A percentile compares a stretch with the other conserved stretches of the same genome.
Evolutionary conservation across 257 asterid species (phyloP).

Genomic region (Euphrasia confusa): DNA sequence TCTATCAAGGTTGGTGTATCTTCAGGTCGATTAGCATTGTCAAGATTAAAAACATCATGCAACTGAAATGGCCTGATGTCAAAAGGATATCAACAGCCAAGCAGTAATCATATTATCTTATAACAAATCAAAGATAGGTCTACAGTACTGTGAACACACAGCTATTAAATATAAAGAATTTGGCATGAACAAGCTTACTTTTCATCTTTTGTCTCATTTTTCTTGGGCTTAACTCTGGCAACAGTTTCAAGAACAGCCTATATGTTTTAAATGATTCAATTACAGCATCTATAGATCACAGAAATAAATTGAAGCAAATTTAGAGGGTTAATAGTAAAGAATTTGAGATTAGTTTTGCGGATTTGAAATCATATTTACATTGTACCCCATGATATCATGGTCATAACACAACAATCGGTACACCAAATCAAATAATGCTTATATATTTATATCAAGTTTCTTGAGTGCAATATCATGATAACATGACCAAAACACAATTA

Average conservation of each 20-base stretch:
- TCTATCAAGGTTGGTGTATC: conserved; percentile 79
- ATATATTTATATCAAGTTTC: conserved; percentile 5
- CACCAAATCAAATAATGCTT: conserved; percentile 14
- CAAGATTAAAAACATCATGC: conserved; percentile 67
- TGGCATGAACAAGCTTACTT: conserved; percentile 44
- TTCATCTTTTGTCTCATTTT: conserved; percentile 69
- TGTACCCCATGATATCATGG: conserved; percentile 2
- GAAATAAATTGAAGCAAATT: conserved; percentile 6
- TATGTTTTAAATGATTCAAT: conserved; percentile 29
- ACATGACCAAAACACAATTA: conserved; percentile 14
- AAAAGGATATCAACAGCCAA: conserved; percentile 23
- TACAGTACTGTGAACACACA: conserved; percentile 15
- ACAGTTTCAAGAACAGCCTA: conserved; percentile 90
- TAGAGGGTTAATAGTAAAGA: neutral
- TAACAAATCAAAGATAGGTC: conserved; percentile 12
- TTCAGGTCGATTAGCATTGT: conserved; percentile 61
- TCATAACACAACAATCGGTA: conserved; percentile 11
- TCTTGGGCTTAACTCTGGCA: conserved; percentile 81
- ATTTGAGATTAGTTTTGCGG: conserved; percentile 5
- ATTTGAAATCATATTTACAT: conserved; percentile 1
- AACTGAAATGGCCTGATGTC: conserved; percentile 60
- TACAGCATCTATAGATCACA: conserved; percentile 13
- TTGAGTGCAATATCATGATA: conserved; percentile 14
- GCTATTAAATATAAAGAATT: conserved; percentile 17
- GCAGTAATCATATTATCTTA: conserved; percentile 16